phyloP scores from a whole-genome alignment of 371 early-diverging fungal genomes.

The Polyrhizophydium stewartii region DNA sequence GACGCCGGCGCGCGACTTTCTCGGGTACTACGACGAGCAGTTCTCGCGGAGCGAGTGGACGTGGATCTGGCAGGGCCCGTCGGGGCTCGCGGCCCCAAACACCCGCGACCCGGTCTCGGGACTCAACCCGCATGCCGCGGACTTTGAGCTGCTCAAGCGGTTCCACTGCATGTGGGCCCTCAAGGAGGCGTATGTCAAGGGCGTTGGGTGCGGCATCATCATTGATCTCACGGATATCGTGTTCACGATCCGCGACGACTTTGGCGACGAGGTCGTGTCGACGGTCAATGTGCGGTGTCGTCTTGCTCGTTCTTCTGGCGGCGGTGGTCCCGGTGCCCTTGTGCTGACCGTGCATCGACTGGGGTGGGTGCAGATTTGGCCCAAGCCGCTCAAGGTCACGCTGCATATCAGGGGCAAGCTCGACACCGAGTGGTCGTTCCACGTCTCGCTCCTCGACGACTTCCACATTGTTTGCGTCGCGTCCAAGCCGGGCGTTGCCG shows the following conservation, averaged over 20 bases:
- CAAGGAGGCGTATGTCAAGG: not conserved
- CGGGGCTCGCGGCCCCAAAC: not conserved
- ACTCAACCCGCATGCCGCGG: not conserved
- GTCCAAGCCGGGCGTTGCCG: not conserved
- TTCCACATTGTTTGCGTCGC: not conserved
- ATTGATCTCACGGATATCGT: not conserved
- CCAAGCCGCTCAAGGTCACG: not conserved
- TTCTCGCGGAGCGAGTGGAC: not conserved
- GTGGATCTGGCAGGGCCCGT: not conserved
- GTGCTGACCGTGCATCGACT: not conserved
- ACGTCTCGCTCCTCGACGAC: not conserved
- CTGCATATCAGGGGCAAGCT: not conserved
- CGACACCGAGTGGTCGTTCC: not conserved
- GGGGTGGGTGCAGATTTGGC: not conserved
- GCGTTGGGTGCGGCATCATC: not conserved
- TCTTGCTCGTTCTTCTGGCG: not conserved
- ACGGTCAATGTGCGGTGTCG: not conserved
- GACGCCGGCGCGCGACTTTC: not conserved
- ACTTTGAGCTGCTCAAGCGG: not conserved
- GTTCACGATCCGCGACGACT: not conserved
- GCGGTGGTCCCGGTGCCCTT: not conserved
- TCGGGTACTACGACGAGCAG: not conserved
- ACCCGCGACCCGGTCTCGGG: not conserved
- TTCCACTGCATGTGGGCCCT: slow-evolving; percentile 1
- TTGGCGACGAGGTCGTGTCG: not conserved